Evolutionary conservation across 1,284 basidiomycete species (phyloP), one percentile per base, ranked within the genome.

Genomic region (Moniliella sp.): DNA sequence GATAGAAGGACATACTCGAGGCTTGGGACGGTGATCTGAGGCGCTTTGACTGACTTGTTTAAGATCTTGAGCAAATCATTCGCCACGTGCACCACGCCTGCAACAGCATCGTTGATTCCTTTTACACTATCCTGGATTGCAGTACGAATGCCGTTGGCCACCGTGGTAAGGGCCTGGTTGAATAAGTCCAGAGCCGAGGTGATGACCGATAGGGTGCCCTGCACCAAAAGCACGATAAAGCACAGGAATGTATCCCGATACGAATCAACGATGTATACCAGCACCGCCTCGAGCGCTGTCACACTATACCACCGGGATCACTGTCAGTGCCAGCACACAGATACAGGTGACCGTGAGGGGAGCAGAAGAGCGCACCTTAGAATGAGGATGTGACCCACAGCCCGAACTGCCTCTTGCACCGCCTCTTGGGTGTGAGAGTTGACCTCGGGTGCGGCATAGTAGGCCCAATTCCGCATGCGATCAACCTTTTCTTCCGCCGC

Each of bases 201-300:
- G 12, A 93, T 62, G 31, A 93, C 64, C 15, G 73, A 69, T 21
- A 97, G 65, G 1, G 71, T 74, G 10, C 82, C 82, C 14, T 75
- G 71, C 2, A 97, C 75, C 9, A 81, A 72, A 28, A 94, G 68
- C 63, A 93, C 81, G 43, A 93, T 65, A 43, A 88, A 82, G 62
- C 86, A 94, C 31, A 93, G 67, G 46, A 91, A 74, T 1, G 84
- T 75, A 3, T 79, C 82, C 23, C 82, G 74, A 59, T 93, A 97
- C 33, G 76, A 72, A 62, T 84, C 77, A 47, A 93, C 72, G 37
- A 91, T 71, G 62, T 93, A 94, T 46, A 33, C 25, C 2, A 56
- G 32, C 2, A 46, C 21, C 15, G 43, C 38, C 29, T 53, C 45
- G 14, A 45, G 39, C 2, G 42, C 42, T 0, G 27, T 31, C 15